Percentiles rank a stretch among this genome's conserved stretches.
Conservation (phyloP, 306 rosid genomes). For the Vigna mungo region DNA sequence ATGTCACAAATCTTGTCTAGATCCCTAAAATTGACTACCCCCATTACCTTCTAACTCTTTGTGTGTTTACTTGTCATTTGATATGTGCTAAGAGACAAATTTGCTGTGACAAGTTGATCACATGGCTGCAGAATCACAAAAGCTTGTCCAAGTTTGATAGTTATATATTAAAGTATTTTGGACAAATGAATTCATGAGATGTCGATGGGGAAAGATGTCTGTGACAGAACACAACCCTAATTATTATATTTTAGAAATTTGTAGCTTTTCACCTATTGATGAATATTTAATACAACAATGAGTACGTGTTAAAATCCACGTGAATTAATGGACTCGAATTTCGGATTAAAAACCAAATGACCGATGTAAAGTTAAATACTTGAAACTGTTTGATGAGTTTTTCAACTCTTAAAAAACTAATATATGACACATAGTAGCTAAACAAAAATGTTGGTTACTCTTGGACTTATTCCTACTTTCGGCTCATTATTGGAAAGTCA, state of each 20-base stretch:
- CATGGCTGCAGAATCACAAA: not conserved
- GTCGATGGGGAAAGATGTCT: no score
- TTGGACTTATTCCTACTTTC: constrained; percentile 17
- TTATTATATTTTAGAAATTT: no score
- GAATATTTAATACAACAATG: no score
- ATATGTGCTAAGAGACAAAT: not conserved
- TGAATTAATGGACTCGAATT: no score
- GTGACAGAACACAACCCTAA: no score
- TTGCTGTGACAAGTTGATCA: not conserved
- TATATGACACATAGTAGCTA: no score
- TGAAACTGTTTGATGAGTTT: no score
- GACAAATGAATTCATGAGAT: no score
- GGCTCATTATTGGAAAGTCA: not conserved
- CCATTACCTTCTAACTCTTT: not conserved
- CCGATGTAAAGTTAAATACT: no score
- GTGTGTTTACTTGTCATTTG: not conserved
- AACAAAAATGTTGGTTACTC: not conserved
- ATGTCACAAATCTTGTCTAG: not conserved
- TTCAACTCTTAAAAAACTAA: not conserved
- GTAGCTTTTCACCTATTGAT: no score
- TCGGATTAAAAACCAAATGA: no score
- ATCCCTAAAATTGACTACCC: constrained; percentile 1
- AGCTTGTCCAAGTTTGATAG: not conserved
- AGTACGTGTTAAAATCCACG: no score
- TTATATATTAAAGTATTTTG: not conserved